phyloP scores from a whole-genome alignment of 805 yeast species.

The Kluyveromyces wickerhamii region DNA sequence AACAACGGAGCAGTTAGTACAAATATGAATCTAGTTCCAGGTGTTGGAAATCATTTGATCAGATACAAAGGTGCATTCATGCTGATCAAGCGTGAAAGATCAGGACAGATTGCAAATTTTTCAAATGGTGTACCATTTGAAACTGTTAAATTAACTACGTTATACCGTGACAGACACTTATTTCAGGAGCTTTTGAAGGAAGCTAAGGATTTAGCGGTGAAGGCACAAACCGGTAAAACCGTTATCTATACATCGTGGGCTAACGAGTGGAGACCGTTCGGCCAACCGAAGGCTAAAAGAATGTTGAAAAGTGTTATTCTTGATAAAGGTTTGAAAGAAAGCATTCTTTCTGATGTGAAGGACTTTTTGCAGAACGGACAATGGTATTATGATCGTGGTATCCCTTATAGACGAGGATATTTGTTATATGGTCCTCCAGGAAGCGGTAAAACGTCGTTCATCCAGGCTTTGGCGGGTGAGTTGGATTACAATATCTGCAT shows the following conservation, averaged over 20 bases:
- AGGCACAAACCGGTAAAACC: constrained; percentile 83
- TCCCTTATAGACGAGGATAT: constrained; percentile 94
- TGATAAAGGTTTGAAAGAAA: constrained; percentile 64
- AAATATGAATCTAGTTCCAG: constrained; percentile 86
- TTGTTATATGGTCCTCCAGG: constrained; percentile 96
- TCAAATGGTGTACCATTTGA: constrained; percentile 92
- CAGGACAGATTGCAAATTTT: constrained; percentile 81
- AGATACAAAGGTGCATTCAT: constrained; percentile 81
- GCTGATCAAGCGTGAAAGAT: constrained; percentile 82
- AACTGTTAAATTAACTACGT: constrained; percentile 87
- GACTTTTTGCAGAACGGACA: constrained; percentile 74
- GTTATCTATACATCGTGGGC: constrained; percentile 94
- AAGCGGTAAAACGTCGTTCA: constrained; percentile 90
- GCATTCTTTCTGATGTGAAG: constrained; percentile 59
- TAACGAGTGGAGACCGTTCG: constrained; percentile 98
- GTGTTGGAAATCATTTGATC: constrained; percentile 91
- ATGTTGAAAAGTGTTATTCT: constrained; percentile 77
- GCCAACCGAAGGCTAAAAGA: constrained; percentile 87
- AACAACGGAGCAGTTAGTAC: constrained; percentile 89
- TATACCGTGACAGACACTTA: constrained; percentile 69
- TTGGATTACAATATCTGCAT: constrained; percentile 93
- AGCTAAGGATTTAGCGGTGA: constrained; percentile 77
- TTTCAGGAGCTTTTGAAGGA: constrained; percentile 68
- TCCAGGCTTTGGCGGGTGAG: constrained; percentile 95
- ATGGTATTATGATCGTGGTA: constrained; percentile 96